phyloP scores from a whole-genome alignment of 495 filamentous ascomycete genomes.

The Tuber calosporum region DNA sequence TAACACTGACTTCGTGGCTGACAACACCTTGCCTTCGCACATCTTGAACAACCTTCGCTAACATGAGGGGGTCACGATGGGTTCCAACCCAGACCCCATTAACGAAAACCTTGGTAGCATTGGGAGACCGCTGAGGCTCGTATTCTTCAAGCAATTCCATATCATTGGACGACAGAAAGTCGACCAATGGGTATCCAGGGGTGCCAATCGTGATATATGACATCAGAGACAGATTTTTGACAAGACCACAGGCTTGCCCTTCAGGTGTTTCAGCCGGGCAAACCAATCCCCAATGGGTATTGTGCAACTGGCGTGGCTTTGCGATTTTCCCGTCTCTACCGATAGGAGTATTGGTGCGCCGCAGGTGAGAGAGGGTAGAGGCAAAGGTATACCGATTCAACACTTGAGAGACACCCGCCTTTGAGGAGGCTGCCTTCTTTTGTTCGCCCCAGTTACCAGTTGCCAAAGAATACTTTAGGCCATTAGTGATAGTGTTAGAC shows the following conservation, averaged over 20 bases:
- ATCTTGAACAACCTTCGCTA: conserved; percentile 69
- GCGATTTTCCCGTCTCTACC: conserved; percentile 97
- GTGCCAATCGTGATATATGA: conserved; percentile 94
- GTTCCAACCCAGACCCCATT: conserved; percentile 97
- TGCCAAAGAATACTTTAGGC: conserved; percentile 92
- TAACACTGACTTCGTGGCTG: conserved; percentile 80
- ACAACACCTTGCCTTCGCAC: conserved; percentile 66
- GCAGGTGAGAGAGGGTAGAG: conserved; percentile 90
- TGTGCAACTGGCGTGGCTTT: conserved; percentile 94
- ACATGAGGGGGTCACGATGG: conserved; percentile 70
- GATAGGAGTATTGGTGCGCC: conserved; percentile 94
- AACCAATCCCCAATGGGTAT: conserved; percentile 97
- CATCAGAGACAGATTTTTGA: conserved; percentile 98
- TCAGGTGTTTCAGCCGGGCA: conserved; percentile 97
- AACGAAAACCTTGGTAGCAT: conserved; percentile 94
- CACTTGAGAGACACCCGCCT: conserved; percentile 96
- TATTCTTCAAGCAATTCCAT: conserved; percentile 98
- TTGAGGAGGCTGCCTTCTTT: conserved; percentile 90
- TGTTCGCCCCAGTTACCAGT: conserved; percentile 99
- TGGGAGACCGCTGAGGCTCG: conserved; percentile 76
- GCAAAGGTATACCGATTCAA: conserved; percentile 96
- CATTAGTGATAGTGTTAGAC: conserved; percentile 81
- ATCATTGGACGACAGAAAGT: conserved; percentile 86
- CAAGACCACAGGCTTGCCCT: conserved; percentile 94
- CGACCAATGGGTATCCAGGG: conserved; percentile 76